Conservation (phyloP, 176 grass and related monocot species). For the Thinopyrum elongatum region DNA sequence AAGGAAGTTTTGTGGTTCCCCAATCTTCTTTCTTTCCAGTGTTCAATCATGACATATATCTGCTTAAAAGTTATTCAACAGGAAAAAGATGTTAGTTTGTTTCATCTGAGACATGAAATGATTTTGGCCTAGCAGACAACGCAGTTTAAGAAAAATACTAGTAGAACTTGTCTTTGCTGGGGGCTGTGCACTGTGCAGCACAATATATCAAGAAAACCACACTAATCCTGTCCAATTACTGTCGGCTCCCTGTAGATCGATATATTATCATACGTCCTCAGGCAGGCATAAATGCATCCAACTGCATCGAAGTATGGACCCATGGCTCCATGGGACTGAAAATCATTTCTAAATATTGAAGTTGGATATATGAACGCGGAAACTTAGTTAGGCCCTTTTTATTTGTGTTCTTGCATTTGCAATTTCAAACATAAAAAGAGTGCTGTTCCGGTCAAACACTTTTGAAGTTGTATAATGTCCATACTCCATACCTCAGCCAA, state of each 20-base stretch:
- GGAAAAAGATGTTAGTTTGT: background rate
- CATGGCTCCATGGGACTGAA: background rate
- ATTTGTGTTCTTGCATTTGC: background rate
- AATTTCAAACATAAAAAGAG: background rate
- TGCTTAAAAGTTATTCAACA: background rate
- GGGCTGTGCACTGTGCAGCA: background rate
- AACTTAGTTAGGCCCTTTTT: slow-evolving; percentile 1
- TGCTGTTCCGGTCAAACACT: background rate
- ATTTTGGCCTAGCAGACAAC: background rate
- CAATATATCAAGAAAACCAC: background rate
- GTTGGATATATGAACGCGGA: background rate
- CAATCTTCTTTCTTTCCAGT: background rate
- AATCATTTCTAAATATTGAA: background rate
- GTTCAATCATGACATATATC: background rate
- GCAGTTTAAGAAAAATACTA: background rate
- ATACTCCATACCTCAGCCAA: background rate
- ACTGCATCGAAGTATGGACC: background rate
- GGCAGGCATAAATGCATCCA: background rate
- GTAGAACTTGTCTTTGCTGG: background rate
- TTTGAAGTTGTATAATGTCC: background rate
- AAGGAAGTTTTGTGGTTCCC: background rate
- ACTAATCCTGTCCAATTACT: background rate
- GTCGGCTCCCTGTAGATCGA: background rate
- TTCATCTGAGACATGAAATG: background rate
- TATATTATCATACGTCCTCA: background rate